A percentile compares a stretch with the other conserved stretches of the same genome.
Conservation (phyloP, 1,284 basidiomycete species). For the Pascua sp. region DNA sequence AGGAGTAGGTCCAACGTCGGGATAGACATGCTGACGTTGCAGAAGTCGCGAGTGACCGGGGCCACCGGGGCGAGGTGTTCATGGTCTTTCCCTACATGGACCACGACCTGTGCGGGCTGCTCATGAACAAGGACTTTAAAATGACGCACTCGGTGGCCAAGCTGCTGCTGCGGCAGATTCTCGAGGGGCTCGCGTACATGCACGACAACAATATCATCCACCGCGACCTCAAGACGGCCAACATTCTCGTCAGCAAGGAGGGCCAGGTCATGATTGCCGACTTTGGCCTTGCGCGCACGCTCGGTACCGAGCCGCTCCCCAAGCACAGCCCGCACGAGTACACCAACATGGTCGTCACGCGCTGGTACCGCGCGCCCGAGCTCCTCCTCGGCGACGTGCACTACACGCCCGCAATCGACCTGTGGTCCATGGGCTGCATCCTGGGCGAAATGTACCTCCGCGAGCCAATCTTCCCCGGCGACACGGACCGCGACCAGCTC, state of each 20-base stretch:
- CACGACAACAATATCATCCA: conserved; percentile 92
- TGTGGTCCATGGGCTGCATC: conserved; percentile 97
- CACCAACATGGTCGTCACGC: conserved; percentile 97
- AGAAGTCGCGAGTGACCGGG: conserved; percentile 27
- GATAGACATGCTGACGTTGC: not conserved
- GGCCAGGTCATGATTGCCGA: conserved; percentile 87
- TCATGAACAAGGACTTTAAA: conserved; percentile 84
- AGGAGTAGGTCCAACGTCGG: conserved; percentile 35
- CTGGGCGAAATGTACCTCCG: conserved; percentile 92
- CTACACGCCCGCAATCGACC: conserved; percentile 91
- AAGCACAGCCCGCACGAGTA: conserved; percentile 59
- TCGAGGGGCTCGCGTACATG: conserved; percentile 93
- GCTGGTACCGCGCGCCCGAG: conserved; percentile 98
- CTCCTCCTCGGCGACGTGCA: conserved; percentile 80
- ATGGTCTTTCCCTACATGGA: conserved; percentile 99
- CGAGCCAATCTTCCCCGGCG: conserved; percentile 81
- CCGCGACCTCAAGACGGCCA: conserved; percentile 98
- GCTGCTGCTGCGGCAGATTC: conserved; percentile 89
- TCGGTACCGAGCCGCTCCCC: conserved; percentile 46
- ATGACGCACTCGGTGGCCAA: conserved; percentile 82
- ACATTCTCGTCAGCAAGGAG: conserved; percentile 84
- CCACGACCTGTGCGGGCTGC: conserved; percentile 90
- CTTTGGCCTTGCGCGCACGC: conserved; percentile 81
- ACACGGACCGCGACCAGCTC: conserved; percentile 84
- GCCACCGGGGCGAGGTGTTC: conserved; percentile 61